Evolutionary conservation across 164 flowering plant genomes (phyloP), one percentile per base, ranked within the genome.

Genomic region (Vitis rupestris): DNA sequence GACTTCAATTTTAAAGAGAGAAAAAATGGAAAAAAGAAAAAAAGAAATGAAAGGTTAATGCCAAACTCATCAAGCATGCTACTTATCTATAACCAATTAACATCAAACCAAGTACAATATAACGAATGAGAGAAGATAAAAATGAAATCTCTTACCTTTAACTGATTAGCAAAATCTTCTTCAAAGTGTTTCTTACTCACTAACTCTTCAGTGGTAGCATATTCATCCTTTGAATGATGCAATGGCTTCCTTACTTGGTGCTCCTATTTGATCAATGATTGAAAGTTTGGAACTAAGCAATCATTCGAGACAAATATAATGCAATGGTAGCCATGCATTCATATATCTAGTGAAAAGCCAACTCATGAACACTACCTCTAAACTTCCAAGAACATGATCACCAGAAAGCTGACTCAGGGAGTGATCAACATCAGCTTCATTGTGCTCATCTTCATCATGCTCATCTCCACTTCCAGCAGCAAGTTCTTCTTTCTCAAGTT

Each of bases 401-500:
- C 69, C 52, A 73, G 74, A 55, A 50, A 23, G 67, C 55, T 68
- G 72, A 66, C 57, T 72, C 64, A 50, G 71, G 27, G 44, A 31
- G 50, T 47, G 58, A 57, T 68, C 71, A 44, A 48, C 66, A 54
- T 65, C 65, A 47, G 56, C 63, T 37, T 50, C 72, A 23, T 67
- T 68, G 11, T 50, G 64, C 29, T 70, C 68, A 53, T 64, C 82
- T 56, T 78, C 77, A 69, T 66, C 78, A 63, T 37, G 48, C 55
- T 70, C 76, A 31, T 71, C 16, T 0, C 10, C 53, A 67, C 51
- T 67, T 72, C 72, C 81, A 59, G 75, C 84, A n/a, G 75, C 87
- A 70, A 68, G 78, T 78, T 94, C 97, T 78, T 87, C 90, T 78
- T 69, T 78, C 80, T 92, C 98, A 65, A 90, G 96, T 76, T 88